Conservation (phyloP, 73 alveolate genomes). For the Paraurostyla sp. region DNA sequence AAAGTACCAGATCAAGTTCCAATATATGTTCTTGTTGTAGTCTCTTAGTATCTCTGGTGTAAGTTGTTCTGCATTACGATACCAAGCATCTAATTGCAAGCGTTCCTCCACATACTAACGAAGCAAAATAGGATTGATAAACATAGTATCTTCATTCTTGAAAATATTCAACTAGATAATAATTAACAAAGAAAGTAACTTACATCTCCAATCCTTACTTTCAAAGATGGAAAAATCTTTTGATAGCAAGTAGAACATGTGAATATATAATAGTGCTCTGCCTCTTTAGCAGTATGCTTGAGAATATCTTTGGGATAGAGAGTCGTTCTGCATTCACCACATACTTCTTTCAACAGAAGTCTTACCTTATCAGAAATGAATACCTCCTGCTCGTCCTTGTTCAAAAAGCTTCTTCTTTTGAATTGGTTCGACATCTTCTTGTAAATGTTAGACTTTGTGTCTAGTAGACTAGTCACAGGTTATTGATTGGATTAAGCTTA, state of each 20-base stretch:
- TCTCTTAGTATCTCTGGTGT: constrained; percentile 56
- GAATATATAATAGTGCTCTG: constrained; percentile 1
- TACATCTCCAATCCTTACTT: constrained; percentile 54
- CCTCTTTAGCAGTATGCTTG: constrained; percentile 35
- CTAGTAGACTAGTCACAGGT: constrained; percentile 6
- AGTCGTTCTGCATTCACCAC: constrained; percentile 30
- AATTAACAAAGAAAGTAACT: neutral
- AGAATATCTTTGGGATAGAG: constrained; percentile 52
- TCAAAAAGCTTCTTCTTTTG: constrained; percentile 24
- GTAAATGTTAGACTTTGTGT: constrained; percentile 19
- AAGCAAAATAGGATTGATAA: constrained; percentile 40
- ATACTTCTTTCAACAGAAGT: constrained; percentile 35
- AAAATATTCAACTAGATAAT: constrained; percentile 5
- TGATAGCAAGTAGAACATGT: constrained; percentile 12
- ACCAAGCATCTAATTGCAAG: constrained; percentile 15
- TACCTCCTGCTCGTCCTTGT: constrained; percentile 43
- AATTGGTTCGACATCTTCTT: neutral
- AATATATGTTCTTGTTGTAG: constrained; percentile 54
- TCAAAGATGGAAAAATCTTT: constrained; percentile 16
- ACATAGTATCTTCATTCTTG: constrained; percentile 42
- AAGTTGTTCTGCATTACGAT: constrained; percentile 55
- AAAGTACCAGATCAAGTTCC: constrained; percentile 67
- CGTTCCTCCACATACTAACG: constrained; percentile 42
- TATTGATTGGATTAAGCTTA: neutral
- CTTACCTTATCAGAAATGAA: constrained; percentile 57